These are phyloP conservation scores for Protomyces macrosporus DNA, from an alignment of 1,139 yeast species.

Conservation along the genomic window DNA sequence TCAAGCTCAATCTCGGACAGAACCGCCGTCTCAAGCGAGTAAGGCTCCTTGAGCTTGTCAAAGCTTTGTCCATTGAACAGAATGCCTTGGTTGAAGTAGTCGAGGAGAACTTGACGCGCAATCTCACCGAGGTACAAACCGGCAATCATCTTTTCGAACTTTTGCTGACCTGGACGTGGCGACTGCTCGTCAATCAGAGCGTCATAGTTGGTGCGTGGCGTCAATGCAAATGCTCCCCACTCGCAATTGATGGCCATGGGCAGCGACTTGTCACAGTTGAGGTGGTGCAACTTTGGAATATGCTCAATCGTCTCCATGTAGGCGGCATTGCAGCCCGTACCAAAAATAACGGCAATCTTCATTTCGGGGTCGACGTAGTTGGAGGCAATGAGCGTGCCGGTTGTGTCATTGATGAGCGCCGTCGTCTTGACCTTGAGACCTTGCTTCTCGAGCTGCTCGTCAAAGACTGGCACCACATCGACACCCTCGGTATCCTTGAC, in stretches of 20 bases:
- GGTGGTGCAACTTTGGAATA: conserved; percentile 80
- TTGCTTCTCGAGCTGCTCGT: conserved; percentile 57
- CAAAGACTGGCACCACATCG: conserved; percentile 89
- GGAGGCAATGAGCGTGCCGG: conserved; percentile 95
- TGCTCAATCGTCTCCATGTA: conserved; percentile 72
- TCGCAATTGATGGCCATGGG: conserved; percentile 98
- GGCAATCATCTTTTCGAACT: conserved; percentile 95
- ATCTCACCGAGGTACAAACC: conserved; percentile 95
- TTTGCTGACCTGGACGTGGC: conserved; percentile 95
- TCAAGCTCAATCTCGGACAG: conserved; percentile 82
- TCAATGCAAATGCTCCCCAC: conserved; percentile 69
- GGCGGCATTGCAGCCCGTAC: conserved; percentile 93
- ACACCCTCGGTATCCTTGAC: conserved; percentile 89
- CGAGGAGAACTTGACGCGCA: conserved; percentile 72
- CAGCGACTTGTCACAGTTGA: conserved; percentile 58
- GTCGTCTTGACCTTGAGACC: conserved; percentile 77
- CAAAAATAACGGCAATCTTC: conserved; percentile 92
- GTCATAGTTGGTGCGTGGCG: conserved; percentile 89
- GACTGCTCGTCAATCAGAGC: conserved; percentile 71
- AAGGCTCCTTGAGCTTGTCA: conserved; percentile 54
- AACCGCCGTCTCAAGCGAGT: conserved; percentile 81
- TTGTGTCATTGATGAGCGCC: conserved; percentile 92
- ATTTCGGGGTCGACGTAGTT: conserved; percentile 84
- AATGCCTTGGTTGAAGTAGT: conserved; percentile 58
- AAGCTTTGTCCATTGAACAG: conserved; percentile 68